A percentile compares a stretch with the other conserved stretches of the same genome.
Conservation (phyloP, 148 eudicot species). For the Salicornia ramosissima region DNA sequence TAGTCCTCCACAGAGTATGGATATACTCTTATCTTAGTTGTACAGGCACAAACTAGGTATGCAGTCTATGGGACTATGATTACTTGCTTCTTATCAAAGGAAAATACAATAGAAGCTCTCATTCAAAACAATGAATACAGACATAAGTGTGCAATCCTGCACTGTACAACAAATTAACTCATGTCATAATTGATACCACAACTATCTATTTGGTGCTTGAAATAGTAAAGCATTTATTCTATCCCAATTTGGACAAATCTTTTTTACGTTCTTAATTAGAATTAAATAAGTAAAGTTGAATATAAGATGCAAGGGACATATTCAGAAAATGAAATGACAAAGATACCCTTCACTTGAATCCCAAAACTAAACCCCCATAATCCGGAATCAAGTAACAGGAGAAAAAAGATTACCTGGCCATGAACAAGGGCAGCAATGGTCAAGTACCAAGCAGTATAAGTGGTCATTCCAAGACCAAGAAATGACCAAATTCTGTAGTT, state of each 20-base stretch:
- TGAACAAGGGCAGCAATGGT: slow-evolving; percentile 55
- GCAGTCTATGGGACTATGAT: not conserved
- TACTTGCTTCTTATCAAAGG: not conserved
- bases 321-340: not conserved
- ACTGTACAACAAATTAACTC: not conserved
- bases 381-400: not conserved
- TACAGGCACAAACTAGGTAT: not conserved
- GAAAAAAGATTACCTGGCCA: slow-evolving; percentile 46
- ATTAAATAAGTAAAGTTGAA: too few species aligned
- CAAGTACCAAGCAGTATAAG: slow-evolving; percentile 77
- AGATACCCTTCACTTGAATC: not conserved
- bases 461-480: slow-evolving; percentile 71
- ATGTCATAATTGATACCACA: not conserved
- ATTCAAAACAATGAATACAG: not conserved
- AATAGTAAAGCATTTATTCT: too few species aligned
- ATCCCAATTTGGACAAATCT: too few species aligned
- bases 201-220: too few species aligned
- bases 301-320: not conserved
- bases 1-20: too few species aligned
- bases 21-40: not conserved
- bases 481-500: slow-evolving; percentile 72
- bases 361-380: not conserved
- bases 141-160: not conserved
- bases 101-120: not conserved
- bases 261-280: too few species aligned